Evolutionary conservation across 2,329 filamentous ascomycete species (phyloP).

Genomic region (Fonsecaea monophora): DNA sequence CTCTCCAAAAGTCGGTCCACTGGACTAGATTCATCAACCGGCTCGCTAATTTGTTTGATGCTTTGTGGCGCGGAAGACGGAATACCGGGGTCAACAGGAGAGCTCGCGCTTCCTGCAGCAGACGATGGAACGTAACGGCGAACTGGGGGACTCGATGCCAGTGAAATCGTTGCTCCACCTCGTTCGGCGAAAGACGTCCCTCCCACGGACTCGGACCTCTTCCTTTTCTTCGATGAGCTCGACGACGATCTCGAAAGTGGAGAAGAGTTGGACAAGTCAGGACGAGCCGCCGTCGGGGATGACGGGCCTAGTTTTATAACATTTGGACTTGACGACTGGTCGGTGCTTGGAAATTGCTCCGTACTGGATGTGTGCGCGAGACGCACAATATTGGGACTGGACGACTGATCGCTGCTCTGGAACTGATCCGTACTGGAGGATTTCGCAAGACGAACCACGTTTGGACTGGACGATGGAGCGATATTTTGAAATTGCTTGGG

Average conservation of each 20-base stretch:
- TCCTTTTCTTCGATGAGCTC: constrained; percentile 43
- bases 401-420: constrained; percentile 37
- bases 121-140: constrained; percentile 45
- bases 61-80: constrained; percentile 34
- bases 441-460: constrained; percentile 45
- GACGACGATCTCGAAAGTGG: constrained; percentile 50
- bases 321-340: constrained; percentile 29
- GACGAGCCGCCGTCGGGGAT: constrained; percentile 41
- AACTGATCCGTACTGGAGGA: constrained; percentile 45
- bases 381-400: constrained; percentile 52
- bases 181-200: constrained; percentile 27
- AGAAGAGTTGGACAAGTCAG: constrained; percentile 43
- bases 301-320: constrained; percentile 50
- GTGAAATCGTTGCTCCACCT: constrained; percentile 28
- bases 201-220: constrained; percentile 31
- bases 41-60: constrained; percentile 20
- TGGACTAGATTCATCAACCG: constrained; percentile 35
- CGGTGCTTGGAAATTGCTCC: constrained; percentile 26
- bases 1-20: constrained; percentile 31
- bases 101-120: constrained; percentile 39
- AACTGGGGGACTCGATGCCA: constrained; percentile 50
- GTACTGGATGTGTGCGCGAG: constrained; percentile 48
- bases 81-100: constrained; percentile 20
- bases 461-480: constrained; percentile 23
- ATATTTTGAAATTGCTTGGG: constrained; percentile 20